Evolutionary conservation across 1,284 basidiomycete genomes (phyloP).

Genomic region (Ustilago hordei): DNA sequence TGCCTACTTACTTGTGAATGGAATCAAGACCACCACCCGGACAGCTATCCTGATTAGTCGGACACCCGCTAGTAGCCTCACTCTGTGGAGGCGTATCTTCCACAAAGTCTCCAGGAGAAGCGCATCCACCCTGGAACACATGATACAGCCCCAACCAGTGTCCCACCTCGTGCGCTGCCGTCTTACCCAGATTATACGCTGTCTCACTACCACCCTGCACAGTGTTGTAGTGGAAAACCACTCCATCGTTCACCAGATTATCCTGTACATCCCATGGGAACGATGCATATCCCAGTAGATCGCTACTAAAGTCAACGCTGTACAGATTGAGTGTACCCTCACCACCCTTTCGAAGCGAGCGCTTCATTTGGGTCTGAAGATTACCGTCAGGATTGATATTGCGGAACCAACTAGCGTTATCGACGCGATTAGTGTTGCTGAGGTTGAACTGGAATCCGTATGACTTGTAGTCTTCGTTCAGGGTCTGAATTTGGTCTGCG

Average conservation of each 20-base stretch:
- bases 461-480: slow-evolving; percentile 73
- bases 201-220: slow-evolving; percentile 73
- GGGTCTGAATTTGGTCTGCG: slow-evolving; percentile 72
- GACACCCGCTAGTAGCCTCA: slow-evolving; percentile 47
- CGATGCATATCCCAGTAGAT: slow-evolving; percentile 71
- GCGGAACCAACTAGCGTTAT: slow-evolving; percentile 74
- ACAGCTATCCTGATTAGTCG: slow-evolving; percentile 45
- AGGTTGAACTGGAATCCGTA: slow-evolving; percentile 73
- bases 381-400: slow-evolving; percentile 71
- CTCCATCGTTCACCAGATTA: slow-evolving; percentile 27
- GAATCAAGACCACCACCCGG: slow-evolving; percentile 38
- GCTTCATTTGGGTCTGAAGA: slow-evolving; percentile 74
- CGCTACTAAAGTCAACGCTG: slow-evolving; percentile 69
- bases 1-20: slow-evolving; percentile 49
- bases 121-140: slow-evolving; percentile 76
- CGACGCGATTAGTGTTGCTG: slow-evolving; percentile 69
- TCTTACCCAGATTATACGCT: slow-evolving; percentile 74
- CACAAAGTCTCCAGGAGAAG: slow-evolving; percentile 73
- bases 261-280: slow-evolving; percentile 69
- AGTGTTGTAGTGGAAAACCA: slow-evolving; percentile 63
- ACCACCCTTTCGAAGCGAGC: slow-evolving; percentile 71
- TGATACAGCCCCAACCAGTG: slow-evolving; percentile 74
- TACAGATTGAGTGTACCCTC: slow-evolving; percentile 73
- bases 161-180: slow-evolving; percentile 74
- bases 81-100: slow-evolving; percentile 72